phyloP scores from a whole-genome alignment of 2,329 filamentous ascomycete genomes.

The Fusarium redolens region DNA sequence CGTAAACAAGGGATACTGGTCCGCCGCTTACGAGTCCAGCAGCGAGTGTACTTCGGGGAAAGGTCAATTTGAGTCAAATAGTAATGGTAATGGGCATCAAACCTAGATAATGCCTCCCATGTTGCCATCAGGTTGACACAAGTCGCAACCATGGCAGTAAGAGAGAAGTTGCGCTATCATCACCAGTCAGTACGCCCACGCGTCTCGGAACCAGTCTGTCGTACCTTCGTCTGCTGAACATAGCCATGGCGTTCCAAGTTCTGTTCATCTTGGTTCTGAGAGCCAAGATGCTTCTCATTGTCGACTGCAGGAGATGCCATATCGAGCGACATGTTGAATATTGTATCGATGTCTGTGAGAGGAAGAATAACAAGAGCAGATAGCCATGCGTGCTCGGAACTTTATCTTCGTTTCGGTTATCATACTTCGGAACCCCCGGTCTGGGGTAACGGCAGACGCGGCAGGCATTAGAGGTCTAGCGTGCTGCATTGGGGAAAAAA shows the following conservation, averaged over 20 bases:
- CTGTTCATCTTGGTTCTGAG: not conserved
- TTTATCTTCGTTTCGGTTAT: not conserved
- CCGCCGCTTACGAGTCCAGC: constrained; percentile 29
- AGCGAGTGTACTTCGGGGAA: constrained; percentile 22
- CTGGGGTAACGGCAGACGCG: not conserved
- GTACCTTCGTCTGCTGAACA: not conserved
- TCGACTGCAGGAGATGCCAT: not conserved
- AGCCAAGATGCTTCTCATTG: not conserved
- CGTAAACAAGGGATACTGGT: constrained; percentile 30
- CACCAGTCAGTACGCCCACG: not conserved
- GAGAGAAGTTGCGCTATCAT: constrained; percentile 29
- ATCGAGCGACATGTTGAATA: not conserved
- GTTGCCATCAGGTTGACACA: constrained; percentile 32
- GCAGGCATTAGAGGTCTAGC: not conserved
- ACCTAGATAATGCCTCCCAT: constrained; percentile 39
- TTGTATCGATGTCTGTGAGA: not conserved
- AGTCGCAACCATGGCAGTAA: constrained; percentile 18
- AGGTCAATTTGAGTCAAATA: not conserved
- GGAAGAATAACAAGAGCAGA: not conserved
- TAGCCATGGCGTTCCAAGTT: constrained; percentile 8
- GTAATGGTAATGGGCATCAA: not conserved
- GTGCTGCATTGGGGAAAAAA: constrained; percentile 9
- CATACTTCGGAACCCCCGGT: not conserved
- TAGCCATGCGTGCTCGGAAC: not conserved
- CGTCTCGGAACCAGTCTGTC: not conserved